phyloP scores from a whole-genome alignment of 352 stramenopile genomes.

The Phytophthora hibernalis region DNA sequence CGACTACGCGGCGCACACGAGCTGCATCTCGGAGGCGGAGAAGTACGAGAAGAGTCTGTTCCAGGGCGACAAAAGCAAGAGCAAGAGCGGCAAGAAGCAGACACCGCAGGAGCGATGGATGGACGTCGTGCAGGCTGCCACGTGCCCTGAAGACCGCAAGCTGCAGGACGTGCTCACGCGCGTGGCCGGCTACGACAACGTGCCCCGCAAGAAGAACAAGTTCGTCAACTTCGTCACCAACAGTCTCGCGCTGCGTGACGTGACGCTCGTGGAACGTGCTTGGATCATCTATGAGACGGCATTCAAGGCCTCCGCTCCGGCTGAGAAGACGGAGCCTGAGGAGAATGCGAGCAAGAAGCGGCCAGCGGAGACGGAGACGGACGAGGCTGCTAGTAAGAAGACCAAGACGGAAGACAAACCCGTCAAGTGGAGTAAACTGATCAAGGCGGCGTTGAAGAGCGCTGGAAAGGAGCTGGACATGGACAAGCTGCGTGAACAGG shows the following conservation, averaged over 20 bases:
- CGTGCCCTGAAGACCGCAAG: constrained; percentile 54
- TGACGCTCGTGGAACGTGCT: constrained; percentile 60
- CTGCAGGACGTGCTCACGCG: constrained; percentile 76
- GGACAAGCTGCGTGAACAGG: constrained; percentile 49
- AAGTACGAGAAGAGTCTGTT: constrained; percentile 94
- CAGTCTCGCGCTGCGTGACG: constrained; percentile 67
- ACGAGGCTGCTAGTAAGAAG: constrained; percentile 48
- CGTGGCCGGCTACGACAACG: constrained; percentile 88
- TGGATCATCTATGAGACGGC: constrained; percentile 77
- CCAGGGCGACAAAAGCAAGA: constrained; percentile 64
- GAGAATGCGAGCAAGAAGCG: constrained; percentile 55
- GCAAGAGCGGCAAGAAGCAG: constrained; percentile 73
- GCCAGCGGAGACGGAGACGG: constrained; percentile 38
- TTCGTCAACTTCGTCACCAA: constrained; percentile 94
- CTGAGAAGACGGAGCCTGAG: constrained; percentile 17
- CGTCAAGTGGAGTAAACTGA: constrained; percentile 79
- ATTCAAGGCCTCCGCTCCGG: constrained; percentile 56
- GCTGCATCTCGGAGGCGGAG: constrained; percentile 94
- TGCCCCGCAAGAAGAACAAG: constrained; percentile 94
- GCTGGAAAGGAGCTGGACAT: constrained; percentile 63
- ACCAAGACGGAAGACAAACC: constrained; percentile 51
- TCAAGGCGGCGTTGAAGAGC: constrained; percentile 65
- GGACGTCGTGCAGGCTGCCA: constrained; percentile 67
- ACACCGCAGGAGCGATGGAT: constrained; percentile 91
- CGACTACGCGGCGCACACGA: constrained; percentile 90